These are phyloP conservation scores for Francoa sonchifolia DNA, from an alignment of 441 rosid species.

Conservation along the genomic window DNA sequence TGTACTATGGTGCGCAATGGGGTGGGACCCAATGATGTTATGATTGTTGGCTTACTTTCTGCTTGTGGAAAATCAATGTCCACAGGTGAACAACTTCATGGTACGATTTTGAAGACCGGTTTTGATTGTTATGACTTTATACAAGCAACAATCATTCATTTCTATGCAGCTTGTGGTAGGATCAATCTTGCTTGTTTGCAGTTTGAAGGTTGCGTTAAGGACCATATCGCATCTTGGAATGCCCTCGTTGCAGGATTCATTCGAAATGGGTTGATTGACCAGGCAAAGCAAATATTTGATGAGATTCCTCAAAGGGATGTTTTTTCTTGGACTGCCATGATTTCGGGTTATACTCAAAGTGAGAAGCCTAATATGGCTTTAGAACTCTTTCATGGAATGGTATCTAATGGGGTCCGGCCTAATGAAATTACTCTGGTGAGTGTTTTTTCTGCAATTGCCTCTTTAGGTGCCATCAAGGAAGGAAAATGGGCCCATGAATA, in stretches of 20 bases:
- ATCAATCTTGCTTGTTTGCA: conserved; percentile 46
- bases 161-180: conserved; percentile 44
- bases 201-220: conserved; percentile 37
- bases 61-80: conserved; percentile 41
- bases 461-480: conserved; percentile 57
- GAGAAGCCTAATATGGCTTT: conserved; percentile 72
- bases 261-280: conserved; percentile 50
- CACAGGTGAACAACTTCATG: conserved; percentile 40
- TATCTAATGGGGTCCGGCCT: conserved; percentile 39
- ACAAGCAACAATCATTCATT: conserved; percentile 58
- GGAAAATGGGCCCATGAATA: conserved; percentile 84
- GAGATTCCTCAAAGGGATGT: conserved; percentile 43
- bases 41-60: conserved; percentile 63
- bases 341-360: conserved; percentile 43
- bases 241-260: conserved; percentile 46
- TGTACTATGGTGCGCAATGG: conserved; percentile 37
- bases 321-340: conserved; percentile 55
- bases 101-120: conserved; percentile 36
- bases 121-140: conserved; percentile 46
- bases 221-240: conserved; percentile 52
- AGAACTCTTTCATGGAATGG: conserved; percentile 56
- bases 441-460: conserved; percentile 59
- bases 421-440: conserved; percentile 60
- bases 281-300: conserved; percentile 53
- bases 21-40: conserved; percentile 40